phyloP scores from a whole-genome alignment of 2,329 filamentous ascomycete species.

The Clonostachys byssicola region DNA sequence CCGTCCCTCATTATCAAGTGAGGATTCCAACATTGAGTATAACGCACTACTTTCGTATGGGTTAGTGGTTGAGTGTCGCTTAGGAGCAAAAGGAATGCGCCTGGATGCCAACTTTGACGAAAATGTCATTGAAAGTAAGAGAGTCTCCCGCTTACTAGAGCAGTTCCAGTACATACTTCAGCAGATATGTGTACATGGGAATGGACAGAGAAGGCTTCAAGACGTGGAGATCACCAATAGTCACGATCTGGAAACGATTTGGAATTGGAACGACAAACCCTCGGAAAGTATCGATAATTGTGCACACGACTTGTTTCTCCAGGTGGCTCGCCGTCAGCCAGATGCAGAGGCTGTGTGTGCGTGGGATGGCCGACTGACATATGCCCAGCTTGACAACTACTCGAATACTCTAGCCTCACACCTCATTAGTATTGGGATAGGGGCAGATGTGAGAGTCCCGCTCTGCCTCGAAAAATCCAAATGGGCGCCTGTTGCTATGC shows the following conservation, averaged over 20 bases:
- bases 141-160: too few relatives aligned
- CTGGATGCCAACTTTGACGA: too few relatives aligned
- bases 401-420: conserved; percentile 7
- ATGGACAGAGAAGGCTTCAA: too few relatives aligned
- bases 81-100: too few relatives aligned
- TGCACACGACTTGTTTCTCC: background rate
- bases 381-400: conserved; percentile 10
- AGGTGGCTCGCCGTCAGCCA: conserved; percentile 10
- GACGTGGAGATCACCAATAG: conserved; percentile 6
- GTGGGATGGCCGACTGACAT: conserved; percentile 28
- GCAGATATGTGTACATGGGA: too few relatives aligned
- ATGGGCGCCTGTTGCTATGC: conserved; percentile 21
- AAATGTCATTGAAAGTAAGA: too few relatives aligned
- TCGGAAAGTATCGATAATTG: background rate
- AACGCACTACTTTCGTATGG: too few relatives aligned
- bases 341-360: conserved; percentile 29
- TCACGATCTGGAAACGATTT: background rate
- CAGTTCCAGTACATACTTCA: too few relatives aligned
- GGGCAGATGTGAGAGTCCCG: conserved; percentile 15
- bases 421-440: conserved; percentile 8
- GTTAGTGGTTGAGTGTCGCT: too few relatives aligned
- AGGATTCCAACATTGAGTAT: too few relatives aligned
- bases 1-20: too few relatives aligned
- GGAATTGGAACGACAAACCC: background rate
- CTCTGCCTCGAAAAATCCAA: conserved; percentile 28